Conservation (phyloP, 768 basidiomycete genomes). For the Rubroboletus satanas region DNA sequence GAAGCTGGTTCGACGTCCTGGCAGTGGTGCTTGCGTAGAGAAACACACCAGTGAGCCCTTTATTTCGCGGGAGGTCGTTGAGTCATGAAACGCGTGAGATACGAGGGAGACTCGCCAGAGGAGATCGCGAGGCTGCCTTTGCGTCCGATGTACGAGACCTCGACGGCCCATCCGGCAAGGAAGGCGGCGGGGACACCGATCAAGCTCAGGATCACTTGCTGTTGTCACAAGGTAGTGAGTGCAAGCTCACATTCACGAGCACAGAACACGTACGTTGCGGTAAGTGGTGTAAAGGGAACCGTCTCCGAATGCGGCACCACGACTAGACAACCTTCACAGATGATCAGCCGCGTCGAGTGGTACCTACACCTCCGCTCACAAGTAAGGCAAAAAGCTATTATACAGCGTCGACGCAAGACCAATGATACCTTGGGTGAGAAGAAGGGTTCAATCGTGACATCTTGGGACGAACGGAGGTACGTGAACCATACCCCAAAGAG, state of each 20-base stretch:
- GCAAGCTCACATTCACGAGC: too few relatives aligned
- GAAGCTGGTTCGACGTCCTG: constrained; percentile 57
- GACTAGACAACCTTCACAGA: constrained; percentile 47
- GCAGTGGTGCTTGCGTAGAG: constrained; percentile 75
- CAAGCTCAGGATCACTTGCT: constrained; percentile 69
- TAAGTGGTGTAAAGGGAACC: constrained; percentile 68
- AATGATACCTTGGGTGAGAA: constrained; percentile 50
- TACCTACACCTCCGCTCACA: constrained; percentile 33
- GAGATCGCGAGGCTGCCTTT: constrained; percentile 63
- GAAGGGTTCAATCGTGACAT: background rate
- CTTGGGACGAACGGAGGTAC: background rate
- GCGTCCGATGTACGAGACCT: constrained; percentile 59
- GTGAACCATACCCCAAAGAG: constrained; percentile 39
- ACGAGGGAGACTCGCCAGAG: constrained; percentile 45
- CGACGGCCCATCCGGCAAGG: constrained; percentile 68
- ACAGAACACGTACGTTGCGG: constrained; percentile 48
- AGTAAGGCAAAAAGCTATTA: constrained; percentile 50
- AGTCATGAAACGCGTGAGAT: constrained; percentile 31
- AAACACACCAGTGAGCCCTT: constrained; percentile 71
- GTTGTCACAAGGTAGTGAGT: background rate
- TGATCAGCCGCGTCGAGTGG: background rate
- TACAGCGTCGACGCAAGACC: constrained; percentile 72
- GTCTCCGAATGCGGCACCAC: constrained; percentile 67
- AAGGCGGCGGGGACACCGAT: constrained; percentile 71
- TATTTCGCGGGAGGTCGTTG: constrained; percentile 44